phyloP scores from a whole-genome alignment of 176 grass and related monocot species.

The Hsuehochloa calcarea region DNA sequence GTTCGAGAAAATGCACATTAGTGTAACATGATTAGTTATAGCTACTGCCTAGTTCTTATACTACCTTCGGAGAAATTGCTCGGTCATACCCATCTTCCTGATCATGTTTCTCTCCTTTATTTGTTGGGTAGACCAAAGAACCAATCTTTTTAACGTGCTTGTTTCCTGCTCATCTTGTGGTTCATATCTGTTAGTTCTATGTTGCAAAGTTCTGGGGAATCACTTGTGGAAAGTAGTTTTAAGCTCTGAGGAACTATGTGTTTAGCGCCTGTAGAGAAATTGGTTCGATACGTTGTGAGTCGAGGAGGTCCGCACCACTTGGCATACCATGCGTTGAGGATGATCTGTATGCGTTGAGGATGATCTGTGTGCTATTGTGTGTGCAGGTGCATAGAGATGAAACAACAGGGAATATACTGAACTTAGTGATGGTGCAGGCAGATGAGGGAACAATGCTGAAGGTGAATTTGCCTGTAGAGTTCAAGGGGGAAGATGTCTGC shows the following conservation, averaged over 20 bases:
- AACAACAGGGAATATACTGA: slow-evolving; percentile 71
- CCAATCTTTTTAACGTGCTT: not conserved
- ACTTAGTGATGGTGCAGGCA: slow-evolving; percentile 81
- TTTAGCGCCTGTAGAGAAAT: not conserved
- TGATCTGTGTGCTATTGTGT: slow-evolving; percentile 24
- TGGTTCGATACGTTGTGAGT: not conserved
- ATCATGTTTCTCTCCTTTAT: not conserved
- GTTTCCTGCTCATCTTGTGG: not conserved
- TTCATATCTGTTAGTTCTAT: not conserved
- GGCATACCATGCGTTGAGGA: not conserved
- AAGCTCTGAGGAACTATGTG: not conserved
- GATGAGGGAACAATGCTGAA: slow-evolving; percentile 64
- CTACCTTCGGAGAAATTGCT: not conserved
- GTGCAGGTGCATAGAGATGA: slow-evolving; percentile 70
- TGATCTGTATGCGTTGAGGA: no score
- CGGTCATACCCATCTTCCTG: not conserved
- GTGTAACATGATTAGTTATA: not conserved
- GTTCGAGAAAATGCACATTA: slow-evolving; percentile 29
- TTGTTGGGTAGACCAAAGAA: not conserved
- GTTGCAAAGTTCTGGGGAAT: not conserved
- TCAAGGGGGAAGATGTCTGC: slow-evolving; percentile 73
- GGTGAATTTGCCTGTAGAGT: slow-evolving; percentile 72
- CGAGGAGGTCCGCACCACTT: not conserved
- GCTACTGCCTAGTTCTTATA: not conserved
- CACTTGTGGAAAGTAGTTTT: not conserved